phyloP scores from a whole-genome alignment of 169 alveolate species.

The Plasmodium relictum region DNA sequence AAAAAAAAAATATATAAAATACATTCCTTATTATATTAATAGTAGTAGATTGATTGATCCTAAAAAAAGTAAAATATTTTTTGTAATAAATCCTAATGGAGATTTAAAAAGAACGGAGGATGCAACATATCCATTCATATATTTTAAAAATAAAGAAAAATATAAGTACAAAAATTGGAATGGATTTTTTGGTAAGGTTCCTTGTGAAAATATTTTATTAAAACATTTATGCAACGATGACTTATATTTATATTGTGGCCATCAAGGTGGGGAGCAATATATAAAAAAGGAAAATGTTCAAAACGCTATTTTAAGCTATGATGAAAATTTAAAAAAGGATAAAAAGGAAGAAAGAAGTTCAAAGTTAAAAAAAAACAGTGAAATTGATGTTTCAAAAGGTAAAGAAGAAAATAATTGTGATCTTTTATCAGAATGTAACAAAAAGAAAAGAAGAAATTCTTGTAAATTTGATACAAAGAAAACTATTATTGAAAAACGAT shows the following conservation, averaged over 20 bases:
- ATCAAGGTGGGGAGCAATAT: slow-evolving; percentile 85
- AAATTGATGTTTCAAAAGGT: not conserved
- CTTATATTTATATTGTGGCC: slow-evolving; percentile 83
- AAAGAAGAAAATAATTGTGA: not conserved
- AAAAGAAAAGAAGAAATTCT: slow-evolving; percentile 26
- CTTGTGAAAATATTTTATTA: slow-evolving; percentile 52
- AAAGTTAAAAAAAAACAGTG: not conserved
- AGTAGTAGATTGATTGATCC: slow-evolving; percentile 68
- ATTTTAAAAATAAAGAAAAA: slow-evolving; percentile 65
- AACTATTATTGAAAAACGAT: slow-evolving; percentile 2
- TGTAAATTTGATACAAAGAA: slow-evolving; percentile 2
- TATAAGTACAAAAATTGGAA: slow-evolving; percentile 75
- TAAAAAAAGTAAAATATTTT: slow-evolving; percentile 68
- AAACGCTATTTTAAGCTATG: slow-evolving; percentile 39
- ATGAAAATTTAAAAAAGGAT: not conserved
- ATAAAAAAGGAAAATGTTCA: slow-evolving; percentile 76
- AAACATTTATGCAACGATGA: slow-evolving; percentile 77
- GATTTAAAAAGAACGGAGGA: slow-evolving; percentile 77
- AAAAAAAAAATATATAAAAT: slow-evolving; percentile 43
- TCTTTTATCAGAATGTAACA: not conserved
- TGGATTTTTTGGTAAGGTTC: slow-evolving; percentile 73
- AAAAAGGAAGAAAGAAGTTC: not conserved
- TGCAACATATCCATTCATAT: slow-evolving; percentile 74
- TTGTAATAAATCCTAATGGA: slow-evolving; percentile 75
- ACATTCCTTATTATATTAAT: slow-evolving; percentile 63